Base-by-base conservation (phyloP, 2,329 filamentous ascomycete species). In the Ascosphaera apis region DNA sequence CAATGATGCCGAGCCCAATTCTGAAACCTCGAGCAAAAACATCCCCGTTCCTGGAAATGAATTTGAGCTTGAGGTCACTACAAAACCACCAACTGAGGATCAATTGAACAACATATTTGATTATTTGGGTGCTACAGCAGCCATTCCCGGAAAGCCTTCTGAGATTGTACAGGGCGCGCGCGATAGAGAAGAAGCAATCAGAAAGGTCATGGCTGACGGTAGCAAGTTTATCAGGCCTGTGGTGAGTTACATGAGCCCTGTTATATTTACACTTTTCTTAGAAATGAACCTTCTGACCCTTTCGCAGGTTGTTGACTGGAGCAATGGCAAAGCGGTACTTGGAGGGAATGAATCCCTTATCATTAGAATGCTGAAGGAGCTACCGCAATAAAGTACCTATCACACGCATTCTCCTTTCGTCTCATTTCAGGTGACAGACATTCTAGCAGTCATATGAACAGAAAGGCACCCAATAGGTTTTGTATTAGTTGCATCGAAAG, bases 11-110 rank as follows among this genome's bases (percentile, higher is more conserved):
- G n/a, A n/a, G n/a, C n/a, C n/a, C n/a, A 25, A 11, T 11, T 25
- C 21, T 6, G 11, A 25, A 5, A 5, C 21, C 21, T 25, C 21
- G 21, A 25, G 21, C n/a, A n/a, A n/a, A 11, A 11, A 11, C 21
- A 25, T 25, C 21, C 21, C 21, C 11, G 21, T 25, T 25, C 21
- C 21, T 11, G 21, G 21, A 42, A 64, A 69, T 35, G 72, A 84
- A 36, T 98, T 95, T 56, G 76, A 93, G 49, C 69, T 95, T 38
- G 76, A 91, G 47, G 67, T 92, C 28, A 81, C 79, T 39, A 82
- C 88, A 52, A 67, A 69, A 0, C 59, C 72, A 15, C 88, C 88
- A 2, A 98, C 88, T 1, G 52, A 64, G 28, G 80, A 86, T 49
- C 84, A 92, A 56, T 62, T 92, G 40, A 69, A 71, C 57, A 88